Percentiles rank a stretch among this genome's conserved stretches.
Conservation (phyloP, 2,329 filamentous ascomycete genomes). For the Aspergillus cejpii region DNA sequence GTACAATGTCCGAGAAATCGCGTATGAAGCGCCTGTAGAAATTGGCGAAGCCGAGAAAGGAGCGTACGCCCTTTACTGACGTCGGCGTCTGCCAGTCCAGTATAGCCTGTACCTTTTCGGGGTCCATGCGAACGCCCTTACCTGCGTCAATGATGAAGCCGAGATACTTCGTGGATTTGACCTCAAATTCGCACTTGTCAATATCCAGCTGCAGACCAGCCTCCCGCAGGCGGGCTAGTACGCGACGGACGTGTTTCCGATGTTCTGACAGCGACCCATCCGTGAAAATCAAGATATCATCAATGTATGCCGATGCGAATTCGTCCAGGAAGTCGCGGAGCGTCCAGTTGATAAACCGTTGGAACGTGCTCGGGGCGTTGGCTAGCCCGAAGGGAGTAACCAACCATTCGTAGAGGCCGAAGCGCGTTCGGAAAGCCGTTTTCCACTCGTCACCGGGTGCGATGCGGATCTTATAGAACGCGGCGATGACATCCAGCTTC, state of each 20-base stretch:
- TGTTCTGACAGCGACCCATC: no score
- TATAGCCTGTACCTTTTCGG: slow-evolving; percentile 14
- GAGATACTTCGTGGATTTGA: slow-evolving; percentile 13
- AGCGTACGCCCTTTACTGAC: slow-evolving; percentile 13
- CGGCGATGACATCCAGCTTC: slow-evolving; percentile 19
- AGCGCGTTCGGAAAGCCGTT: slow-evolving; percentile 10
- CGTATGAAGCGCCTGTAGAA: slow-evolving; percentile 23
- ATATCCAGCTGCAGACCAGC: slow-evolving; percentile 1
- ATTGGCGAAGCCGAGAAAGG: slow-evolving; percentile 21
- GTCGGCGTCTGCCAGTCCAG: slow-evolving; percentile 6
- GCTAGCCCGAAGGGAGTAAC: slow-evolving; percentile 21
- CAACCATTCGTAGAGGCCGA: slow-evolving; percentile 20
- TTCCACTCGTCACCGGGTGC: slow-evolving; percentile 7
- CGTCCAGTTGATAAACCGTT: slow-evolving; percentile 8
- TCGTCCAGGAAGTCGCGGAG: no score
- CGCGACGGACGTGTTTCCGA: no score
- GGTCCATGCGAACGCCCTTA: slow-evolving; percentile 13
- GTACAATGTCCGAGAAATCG: slow-evolving; percentile 13
- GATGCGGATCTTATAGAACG: slow-evolving; percentile 20
- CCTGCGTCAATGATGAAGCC: slow-evolving; percentile 10
- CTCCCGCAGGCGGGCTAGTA: neutral
- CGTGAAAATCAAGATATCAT: no score
- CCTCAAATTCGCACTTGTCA: slow-evolving; percentile 15
- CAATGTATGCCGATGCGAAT: no score
- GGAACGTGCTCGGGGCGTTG: slow-evolving; percentile 13